Base-by-base conservation (phyloP, 1,284 basidiomycete species). In the Chalciporus piperatoides region DNA sequence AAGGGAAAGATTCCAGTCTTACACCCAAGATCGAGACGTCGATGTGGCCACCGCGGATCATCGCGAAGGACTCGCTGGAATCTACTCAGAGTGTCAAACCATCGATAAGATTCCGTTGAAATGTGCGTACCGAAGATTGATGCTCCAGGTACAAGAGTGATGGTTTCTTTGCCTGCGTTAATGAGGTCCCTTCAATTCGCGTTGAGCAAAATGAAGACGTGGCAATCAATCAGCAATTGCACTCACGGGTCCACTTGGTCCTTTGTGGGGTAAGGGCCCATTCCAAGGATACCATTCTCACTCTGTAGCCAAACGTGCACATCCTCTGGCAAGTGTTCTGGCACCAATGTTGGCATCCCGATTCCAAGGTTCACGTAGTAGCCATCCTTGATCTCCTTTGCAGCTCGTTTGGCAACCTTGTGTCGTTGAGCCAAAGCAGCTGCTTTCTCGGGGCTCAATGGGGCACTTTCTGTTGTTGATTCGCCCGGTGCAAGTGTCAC, bases 31-130 rank as follows among this genome's bases (percentile, higher is more conserved):
- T 95, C 11, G 94, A 88, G 46, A 97, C 90, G 63, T 98, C 85
- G 52, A 98, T 84, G 69, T 98, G 95, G 9, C 95, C 96, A 51
- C 92, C 94, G 49, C 94, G 86, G 70, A 97, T 95, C 92, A 97
- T 97, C 32, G 89, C 89, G 63, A 97, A 98, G 1, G 90, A 92
- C 68, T 96, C 93, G 57, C 80, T 80, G 2, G 92, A 93, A 69
- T 95, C 85, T 35, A 43, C 40, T n/a, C 41, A 41, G 6, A 28
- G 14, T 35, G 27, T 51, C 33, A 42, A 53, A 30, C 43, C 39
- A 42, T 36, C 7, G 14, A 40, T 4, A 30, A 3, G 14, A 33
- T 8, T 9, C 2, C n/a, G 25, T n/a, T 27, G 32, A n/a, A 27
- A 27, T 5, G 33, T 21, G 63, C 76, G 36, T 52, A 86, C 87